Evolutionary conservation across 257 asterid genomes (phyloP).

Genomic region (Osmanthus fragrans): DNA sequence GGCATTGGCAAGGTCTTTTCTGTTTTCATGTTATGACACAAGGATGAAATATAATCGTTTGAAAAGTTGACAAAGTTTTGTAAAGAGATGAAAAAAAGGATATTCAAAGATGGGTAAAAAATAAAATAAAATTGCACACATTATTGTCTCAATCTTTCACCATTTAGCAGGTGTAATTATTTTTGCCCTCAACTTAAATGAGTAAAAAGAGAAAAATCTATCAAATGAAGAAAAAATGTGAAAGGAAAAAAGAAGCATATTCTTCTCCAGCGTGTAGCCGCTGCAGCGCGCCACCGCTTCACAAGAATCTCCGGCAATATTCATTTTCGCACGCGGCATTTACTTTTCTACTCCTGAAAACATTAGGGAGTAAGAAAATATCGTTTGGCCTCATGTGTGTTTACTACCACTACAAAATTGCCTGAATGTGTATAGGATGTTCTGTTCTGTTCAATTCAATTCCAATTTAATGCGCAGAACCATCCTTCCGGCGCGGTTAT

Average conservation of each 20-base stretch:
- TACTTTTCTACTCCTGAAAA: background rate
- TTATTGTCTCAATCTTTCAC: too few species aligned
- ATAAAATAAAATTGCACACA: too few species aligned
- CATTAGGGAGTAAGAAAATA: background rate
- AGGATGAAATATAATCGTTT: too few species aligned
- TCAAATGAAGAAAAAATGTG: too few species aligned
- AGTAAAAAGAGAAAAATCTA: too few species aligned
- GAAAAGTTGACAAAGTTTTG: too few species aligned
- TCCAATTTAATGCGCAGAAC: conserved; percentile 19
- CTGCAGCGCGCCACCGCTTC: background rate
- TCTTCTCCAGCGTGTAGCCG: background rate
- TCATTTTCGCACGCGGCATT: background rate
- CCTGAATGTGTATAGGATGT: background rate
- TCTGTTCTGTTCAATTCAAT: background rate
- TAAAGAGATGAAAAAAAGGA: too few species aligned
- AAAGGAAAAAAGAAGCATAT: background rate
- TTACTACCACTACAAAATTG: background rate
- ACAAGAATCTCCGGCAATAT: background rate
- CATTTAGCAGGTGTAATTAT: too few species aligned
- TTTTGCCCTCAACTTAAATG: background rate
- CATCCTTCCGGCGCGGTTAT: conserved; percentile 14
- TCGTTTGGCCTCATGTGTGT: background rate
- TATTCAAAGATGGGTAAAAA: too few species aligned
- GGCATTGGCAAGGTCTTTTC: too few species aligned
- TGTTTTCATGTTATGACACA: too few species aligned